phyloP scores from a whole-genome alignment of 495 filamentous ascomycete species.

The Collariella sp. region DNA sequence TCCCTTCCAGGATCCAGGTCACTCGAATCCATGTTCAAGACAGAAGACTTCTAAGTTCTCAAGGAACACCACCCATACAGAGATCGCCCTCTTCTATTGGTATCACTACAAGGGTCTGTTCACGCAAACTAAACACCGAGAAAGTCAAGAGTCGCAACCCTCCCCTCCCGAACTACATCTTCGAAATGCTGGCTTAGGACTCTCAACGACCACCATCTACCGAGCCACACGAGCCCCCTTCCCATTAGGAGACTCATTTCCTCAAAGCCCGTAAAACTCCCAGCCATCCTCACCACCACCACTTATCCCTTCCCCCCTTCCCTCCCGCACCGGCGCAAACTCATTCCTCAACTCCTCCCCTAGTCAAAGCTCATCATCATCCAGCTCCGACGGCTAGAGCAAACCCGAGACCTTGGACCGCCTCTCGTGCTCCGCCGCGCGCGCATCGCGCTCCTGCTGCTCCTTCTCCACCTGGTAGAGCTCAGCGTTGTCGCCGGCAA shows the following conservation, averaged over 20 bases:
- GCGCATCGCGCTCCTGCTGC: conserved; percentile 66
- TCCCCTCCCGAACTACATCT: too few species aligned
- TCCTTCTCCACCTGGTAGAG: conserved; percentile 94
- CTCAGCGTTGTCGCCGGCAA: conserved; percentile 84
- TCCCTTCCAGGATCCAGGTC: too few species aligned
- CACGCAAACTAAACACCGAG: neutral
- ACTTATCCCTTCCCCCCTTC: conserved; percentile 1
- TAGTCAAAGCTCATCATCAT: conserved; percentile 93
- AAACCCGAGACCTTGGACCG: conserved; percentile 87
- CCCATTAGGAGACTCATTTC: neutral
- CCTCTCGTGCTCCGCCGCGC: conserved; percentile 72
- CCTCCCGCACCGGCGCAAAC: conserved; percentile 32
- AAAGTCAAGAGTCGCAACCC: neutral
- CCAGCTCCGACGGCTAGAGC: conserved; percentile 86
- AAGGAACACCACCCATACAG: neutral
- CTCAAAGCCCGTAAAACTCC: conserved; percentile 45
- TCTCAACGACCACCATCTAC: neutral
- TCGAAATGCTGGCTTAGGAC: neutral
- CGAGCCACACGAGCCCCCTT: neutral
- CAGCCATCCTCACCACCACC: conserved; percentile 38
- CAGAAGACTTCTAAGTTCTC: neutral
- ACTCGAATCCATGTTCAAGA: too few species aligned
- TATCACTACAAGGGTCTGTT: conserved; percentile 24
- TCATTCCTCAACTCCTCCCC: conserved; percentile 53
- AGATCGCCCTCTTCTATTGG: conserved; percentile 21